Base-by-base conservation (phyloP, 345 rosid genomes). In the Salix viminalis region DNA sequence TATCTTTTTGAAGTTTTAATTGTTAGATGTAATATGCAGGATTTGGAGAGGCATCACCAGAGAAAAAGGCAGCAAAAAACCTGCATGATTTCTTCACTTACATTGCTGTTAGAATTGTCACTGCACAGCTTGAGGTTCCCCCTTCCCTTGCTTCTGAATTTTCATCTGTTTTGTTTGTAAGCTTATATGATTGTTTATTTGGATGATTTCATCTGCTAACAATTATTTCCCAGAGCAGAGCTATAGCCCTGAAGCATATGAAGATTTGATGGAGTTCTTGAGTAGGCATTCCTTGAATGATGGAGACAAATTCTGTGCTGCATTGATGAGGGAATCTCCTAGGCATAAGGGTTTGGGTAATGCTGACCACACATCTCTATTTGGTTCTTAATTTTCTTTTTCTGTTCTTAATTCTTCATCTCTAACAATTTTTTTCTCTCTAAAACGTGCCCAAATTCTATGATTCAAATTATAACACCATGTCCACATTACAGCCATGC, bases 21-120 rank as follows among this genome's bases (percentile, higher is more conserved):
- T 46, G 52, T 14, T 14, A 12, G 52, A 46, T 14, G 6, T 46
- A 46, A 0, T 1, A 14, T 75, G 70, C 48, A 91, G 96, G 98
- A 24, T 92, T 89, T 77, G 96, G 94, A 76, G 96, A 90, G 79
- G 97, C 89, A 46, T 94, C 98, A 32, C 97, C 98, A n/a, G 98
- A 94, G 79, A 86, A 86, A 30, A 91, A 94, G 72, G 93, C 92
- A 34, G 89, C 92, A 7, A 85, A 82, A 26, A 90, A 94, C 79
- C 90, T 91, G 66, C 94, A 94, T 80, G 78, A 92, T 80, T 92
- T 90, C 84, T 92, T 92, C 85, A 92, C 86, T 67, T 86, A 88
- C 52, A 67, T 90, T 75, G 97, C 98, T 6, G 92, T 94, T 78
- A 84, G 84, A 82, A 92, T 94, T 41, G 89, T 94, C 75, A 50